Evolutionary conservation across 2,329 filamentous ascomycete species (phyloP).

Genomic region (Gliomastix tumulicola): DNA sequence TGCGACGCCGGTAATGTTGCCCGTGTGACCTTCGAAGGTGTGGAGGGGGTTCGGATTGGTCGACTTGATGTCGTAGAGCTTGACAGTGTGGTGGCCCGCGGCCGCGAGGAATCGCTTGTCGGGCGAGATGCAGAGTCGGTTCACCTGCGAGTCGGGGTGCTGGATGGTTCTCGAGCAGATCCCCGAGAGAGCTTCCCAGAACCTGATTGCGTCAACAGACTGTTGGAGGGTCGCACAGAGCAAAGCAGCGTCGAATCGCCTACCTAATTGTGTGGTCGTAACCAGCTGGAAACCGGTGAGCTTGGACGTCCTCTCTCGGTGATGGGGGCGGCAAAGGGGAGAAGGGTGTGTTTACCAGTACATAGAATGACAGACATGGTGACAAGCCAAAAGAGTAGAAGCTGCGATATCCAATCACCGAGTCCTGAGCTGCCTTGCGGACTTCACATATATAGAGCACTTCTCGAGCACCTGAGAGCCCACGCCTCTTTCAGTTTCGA

Average conservation of each 20-base stretch:
- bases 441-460: no score
- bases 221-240: no score
- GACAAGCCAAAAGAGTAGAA: no score
- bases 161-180: conserved; percentile 98
- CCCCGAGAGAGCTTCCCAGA: conserved; percentile 96
- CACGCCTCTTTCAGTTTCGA: no score
- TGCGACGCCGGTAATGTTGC: conserved; percentile 91
- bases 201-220: no score
- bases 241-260: conserved; percentile 21
- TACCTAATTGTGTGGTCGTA: conserved; percentile 60
- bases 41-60: conserved; percentile 93
- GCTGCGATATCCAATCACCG: no score
- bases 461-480: no score
- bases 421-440: no score
- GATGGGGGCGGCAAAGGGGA: no score
- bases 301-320: no score
- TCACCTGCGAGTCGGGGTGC: conserved; percentile 96
- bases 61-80: conserved; percentile 97
- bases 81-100: conserved; percentile 74
- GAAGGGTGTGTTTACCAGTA: conserved; percentile 38
- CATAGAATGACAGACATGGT: conserved; percentile 50
- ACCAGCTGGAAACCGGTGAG: no score
- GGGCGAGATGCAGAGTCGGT: conserved; percentile 94
- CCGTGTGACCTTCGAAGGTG: conserved; percentile 92
- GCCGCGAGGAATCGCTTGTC: conserved; percentile 95